Evolutionary conservation across 768 basidiomycete species (phyloP).

Genomic region (Mycena amicta): DNA sequence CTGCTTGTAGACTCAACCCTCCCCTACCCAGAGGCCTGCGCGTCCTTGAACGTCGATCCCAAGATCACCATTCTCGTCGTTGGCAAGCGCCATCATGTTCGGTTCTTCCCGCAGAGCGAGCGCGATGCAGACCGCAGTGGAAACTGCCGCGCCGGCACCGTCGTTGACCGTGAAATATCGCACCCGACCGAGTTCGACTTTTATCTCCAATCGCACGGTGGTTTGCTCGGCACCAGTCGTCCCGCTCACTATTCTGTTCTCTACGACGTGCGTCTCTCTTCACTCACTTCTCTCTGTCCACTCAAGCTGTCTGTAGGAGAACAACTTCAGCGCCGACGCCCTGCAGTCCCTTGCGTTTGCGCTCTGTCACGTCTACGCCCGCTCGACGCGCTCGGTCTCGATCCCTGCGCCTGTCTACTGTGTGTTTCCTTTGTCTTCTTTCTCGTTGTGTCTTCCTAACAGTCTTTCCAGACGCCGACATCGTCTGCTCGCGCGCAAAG

Average conservation of each 20-base stretch:
- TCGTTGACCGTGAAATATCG: conserved; percentile 55
- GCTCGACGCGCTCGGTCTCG: conserved; percentile 22
- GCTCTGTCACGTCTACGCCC: conserved; percentile 50
- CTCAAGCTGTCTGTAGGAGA: neutral
- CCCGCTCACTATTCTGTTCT: neutral
- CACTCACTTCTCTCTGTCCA: neutral
- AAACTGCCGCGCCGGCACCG: conserved; percentile 60
- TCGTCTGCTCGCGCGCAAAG: conserved; percentile 73
- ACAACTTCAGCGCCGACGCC: conserved; percentile 49
- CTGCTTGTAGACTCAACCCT: too few relatives aligned
- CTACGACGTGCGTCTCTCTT: conserved; percentile 2
- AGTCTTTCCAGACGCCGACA: conserved; percentile 51
- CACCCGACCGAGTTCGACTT: conserved; percentile 62
- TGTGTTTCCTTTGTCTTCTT: neutral
- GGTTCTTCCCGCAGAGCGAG: conserved; percentile 50
- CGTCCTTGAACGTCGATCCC: conserved; percentile 53
- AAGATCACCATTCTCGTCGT: conserved; percentile 79
- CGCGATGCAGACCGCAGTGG: conserved; percentile 51
- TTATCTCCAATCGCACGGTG: conserved; percentile 59
- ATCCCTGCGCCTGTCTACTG: conserved; percentile 23
- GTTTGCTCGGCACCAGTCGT: conserved; percentile 55
- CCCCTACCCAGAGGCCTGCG: conserved; percentile 68
- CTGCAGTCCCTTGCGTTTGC: conserved; percentile 72
- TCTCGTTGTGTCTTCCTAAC: neutral
- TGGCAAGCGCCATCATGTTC: conserved; percentile 17